Evolutionary conservation across 2,329 filamentous ascomycete genomes (phyloP).

Genomic region (Calonectria montana): DNA sequence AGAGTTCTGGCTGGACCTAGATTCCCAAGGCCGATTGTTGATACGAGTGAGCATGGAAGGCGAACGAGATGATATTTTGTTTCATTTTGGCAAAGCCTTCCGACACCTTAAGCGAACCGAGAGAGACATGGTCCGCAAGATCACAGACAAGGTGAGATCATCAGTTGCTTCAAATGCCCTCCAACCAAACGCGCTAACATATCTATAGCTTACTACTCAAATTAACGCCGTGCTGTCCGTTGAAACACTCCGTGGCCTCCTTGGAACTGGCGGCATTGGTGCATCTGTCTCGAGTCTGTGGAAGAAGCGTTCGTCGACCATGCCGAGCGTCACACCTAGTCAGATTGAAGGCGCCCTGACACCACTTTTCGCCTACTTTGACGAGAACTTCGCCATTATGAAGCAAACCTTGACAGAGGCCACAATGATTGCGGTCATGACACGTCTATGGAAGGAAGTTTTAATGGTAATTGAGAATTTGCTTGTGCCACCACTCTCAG

Average conservation of each 20-base stretch:
- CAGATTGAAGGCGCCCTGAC: conserved; percentile 86
- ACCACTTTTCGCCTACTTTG: conserved; percentile 92
- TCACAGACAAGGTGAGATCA: conserved; percentile 87
- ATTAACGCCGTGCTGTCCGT: conserved; percentile 90
- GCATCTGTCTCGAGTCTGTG: conserved; percentile 79
- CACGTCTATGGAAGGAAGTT: conserved; percentile 96
- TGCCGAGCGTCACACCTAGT: conserved; percentile 71
- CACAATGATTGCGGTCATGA: conserved; percentile 99
- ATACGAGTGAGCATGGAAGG: conserved; percentile 98
- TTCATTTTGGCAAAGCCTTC: conserved; percentile 98
- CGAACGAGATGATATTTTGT: conserved; percentile 97
- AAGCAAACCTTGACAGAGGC: conserved; percentile 93
- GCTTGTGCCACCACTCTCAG: conserved; percentile 91
- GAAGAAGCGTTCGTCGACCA: conserved; percentile 68
- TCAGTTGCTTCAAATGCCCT: background rate
- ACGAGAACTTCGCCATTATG: conserved; percentile 99
- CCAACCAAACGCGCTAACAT: conserved; percentile 58
- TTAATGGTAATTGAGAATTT: conserved; percentile 90
- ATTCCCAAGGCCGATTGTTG: conserved; percentile 91
- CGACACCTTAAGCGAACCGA: conserved; percentile 94
- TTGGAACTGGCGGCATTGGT: conserved; percentile 76
- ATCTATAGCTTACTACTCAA: conserved; percentile 85
- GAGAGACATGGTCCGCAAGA: conserved; percentile 96
- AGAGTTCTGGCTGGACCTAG: conserved; percentile 97
- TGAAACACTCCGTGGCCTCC: conserved; percentile 79